Base-by-base conservation (phyloP, 2,329 filamentous ascomycete species). In the Grosmannia clavigera region DNA sequence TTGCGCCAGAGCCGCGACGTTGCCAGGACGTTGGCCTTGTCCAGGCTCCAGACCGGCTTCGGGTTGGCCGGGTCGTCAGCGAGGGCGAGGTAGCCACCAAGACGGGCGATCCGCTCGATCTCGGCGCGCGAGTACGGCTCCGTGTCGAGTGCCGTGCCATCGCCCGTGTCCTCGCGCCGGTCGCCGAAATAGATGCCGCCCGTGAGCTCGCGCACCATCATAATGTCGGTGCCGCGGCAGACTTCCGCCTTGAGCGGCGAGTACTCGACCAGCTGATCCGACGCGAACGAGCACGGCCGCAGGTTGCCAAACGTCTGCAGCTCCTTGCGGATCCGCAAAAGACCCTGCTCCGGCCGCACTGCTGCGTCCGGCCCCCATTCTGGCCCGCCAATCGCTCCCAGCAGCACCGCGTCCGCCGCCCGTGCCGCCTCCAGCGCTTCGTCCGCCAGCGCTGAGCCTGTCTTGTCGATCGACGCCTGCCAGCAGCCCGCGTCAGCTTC, bases 151-250 rank as follows among this genome's bases (percentile, higher is more conserved):
- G 92, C 92, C 63, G 77, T 78, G 62, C 84, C 89, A 64, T 84
- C 84, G 61, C 87, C 89, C 58, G 88, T 86, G 69, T 80, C 84
- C 73, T 96, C 92, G 67, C 84, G 87, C 61, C 91, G 83, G 55
- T 95, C 90, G 57, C 92, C 92, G 73, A 97, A 97, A 80, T 97
- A 96, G 73, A 96, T 92, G 55, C 92, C 92, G 25, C 90, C 88
- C 0, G 92, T 96, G 58, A 96, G 75, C 75, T 97, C 92, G 56
- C 92, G 89, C 64, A 97, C 86, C 70, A 97, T 87, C 75, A 88
- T 89, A 76, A 97, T 90, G 79, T 97, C 88, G 67, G 89, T 91
- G 68, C 89, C 92, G 64, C 85, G 81, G 80, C 89, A 95, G 64
- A 96, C 81, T 3, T 87, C 82, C 59, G 88, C 85, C 76, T 95